A percentile compares a stretch with the other conserved stretches of the same genome.
These are phyloP conservation scores for Kockovaella imperatae DNA, from an alignment of 768 basidiomycete species.

Conservation along the genomic window DNA sequence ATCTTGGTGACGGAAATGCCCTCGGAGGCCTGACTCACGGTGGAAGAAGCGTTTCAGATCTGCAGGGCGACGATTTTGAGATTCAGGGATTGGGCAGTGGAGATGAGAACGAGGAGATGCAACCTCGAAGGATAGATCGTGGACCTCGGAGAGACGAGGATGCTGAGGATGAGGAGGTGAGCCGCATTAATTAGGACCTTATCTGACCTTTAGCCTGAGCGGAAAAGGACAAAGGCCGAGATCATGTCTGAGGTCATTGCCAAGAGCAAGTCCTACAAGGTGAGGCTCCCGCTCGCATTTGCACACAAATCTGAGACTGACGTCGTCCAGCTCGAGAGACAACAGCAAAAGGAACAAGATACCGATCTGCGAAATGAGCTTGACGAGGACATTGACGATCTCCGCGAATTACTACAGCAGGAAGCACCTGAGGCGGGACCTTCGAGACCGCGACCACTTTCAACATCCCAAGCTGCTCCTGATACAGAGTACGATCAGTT, in stretches of 20 bases:
- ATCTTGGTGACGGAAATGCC: constrained; percentile 27
- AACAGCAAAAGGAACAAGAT: constrained; percentile 76
- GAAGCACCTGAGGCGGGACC: constrained; percentile 31
- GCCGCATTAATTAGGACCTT: constrained; percentile 60
- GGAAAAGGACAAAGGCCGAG: constrained; percentile 87
- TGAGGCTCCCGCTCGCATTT: constrained; percentile 40
- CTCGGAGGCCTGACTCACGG: constrained; percentile 43
- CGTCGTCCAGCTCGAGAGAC: constrained; percentile 61
- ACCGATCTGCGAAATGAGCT: constrained; percentile 78
- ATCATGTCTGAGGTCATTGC: constrained; percentile 97
- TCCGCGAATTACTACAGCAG: constrained; percentile 59
- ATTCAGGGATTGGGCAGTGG: constrained; percentile 34
- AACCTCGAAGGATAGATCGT: too few relatives aligned
- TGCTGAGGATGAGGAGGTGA: constrained; percentile 53
- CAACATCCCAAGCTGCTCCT: constrained; percentile 2
- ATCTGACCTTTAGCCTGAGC: constrained; percentile 61
- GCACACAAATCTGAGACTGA: neutral
- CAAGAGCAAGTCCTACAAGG: constrained; percentile 94
- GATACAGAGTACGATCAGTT: constrained; percentile 76
- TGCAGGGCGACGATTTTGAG: constrained; percentile 42
- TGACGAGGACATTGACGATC: constrained; percentile 74
- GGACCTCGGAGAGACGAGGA: too few relatives aligned
- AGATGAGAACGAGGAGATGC: too few relatives aligned
- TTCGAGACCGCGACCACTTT: constrained; percentile 14
- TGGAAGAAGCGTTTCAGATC: constrained; percentile 38